Base-by-base conservation (phyloP, 257 asterid genomes). In the Solanum paucissectum region DNA sequence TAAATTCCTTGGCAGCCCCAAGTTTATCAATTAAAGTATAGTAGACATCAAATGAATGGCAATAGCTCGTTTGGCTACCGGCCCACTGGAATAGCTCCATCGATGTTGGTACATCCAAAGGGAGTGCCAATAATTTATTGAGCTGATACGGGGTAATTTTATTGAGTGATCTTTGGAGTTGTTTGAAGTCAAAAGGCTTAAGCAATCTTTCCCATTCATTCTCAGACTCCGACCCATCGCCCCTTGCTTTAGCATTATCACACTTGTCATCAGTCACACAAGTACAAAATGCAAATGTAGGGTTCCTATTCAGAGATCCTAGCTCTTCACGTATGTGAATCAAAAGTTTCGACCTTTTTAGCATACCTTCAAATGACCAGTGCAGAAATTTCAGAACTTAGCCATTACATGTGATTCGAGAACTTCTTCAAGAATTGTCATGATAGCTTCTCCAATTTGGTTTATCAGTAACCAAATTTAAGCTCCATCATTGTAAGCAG, bases 161-260 rank as follows among this genome's bases (percentile, higher is more conserved):
- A 87, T 89, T 91, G 87, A 95, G 95, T 13, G 95, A 89, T 88
- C 92, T 93, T 37, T 90, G 91, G 40, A 97, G 98, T 92, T 95
- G 94, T 89, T 92, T 92, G 69, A 97, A 91, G 92, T 95, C 98
- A 89, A 93, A 97, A 73, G 99, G 98, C 89, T 94, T 93, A 58
- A 97, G 96, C 90, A 97, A 92, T 87, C 84, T 94, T 90, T 95
- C 99, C 98, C 99, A 96, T 81, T 94, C 99, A 79, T 89, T 94
- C 87, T 93, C 98, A 83, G 91, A 91, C 77, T 92, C 95, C 23
- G 90, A 86, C 89, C 87, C 93, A 87, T 84, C 38, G 25, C 89
- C 84, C 32, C 58, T 62, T 81, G 23, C 69, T 89, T 83, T 89
- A 77, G 89, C 77, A 88, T 25, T 79, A 89, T 82, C 75, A 69